Base-by-base conservation (phyloP, 148 eudicot species). In the Arbutus unedo region DNA sequence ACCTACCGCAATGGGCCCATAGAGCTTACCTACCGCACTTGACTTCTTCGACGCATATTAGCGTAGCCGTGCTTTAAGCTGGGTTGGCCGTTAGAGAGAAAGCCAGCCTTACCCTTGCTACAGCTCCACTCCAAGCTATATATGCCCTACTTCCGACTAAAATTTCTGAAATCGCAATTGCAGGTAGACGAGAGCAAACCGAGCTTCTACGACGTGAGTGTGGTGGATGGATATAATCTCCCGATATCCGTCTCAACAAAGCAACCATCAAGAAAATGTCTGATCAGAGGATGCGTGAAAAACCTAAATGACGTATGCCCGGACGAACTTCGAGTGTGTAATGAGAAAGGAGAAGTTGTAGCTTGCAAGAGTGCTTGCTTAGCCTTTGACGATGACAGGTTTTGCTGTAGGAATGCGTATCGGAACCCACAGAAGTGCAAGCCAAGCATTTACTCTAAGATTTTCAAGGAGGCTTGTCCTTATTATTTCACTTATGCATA, bases 351-450 rank as follows among this genome's bases (percentile, higher is more conserved):
- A 2, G 86, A 88, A 48, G 89, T 91, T 19, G 95, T 90, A 72
- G 97, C 91, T 21, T 93, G 97, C 85, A 92, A 91, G 18, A 93
- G 97, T 74, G 97, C 90, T 19, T 93, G 95, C 25, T 85, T 93
- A 88, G 97, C 92, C 4, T 93, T 88, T 38, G 23, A 91, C 70
- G 15, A n/a, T 2, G 95, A 92, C 81, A 85, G 79, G 76, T 93
- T 92, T 56, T 93, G 97, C 23, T 92, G 95, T 74, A 84, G 93
- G 87, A 91, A 91, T 76, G 91, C 83, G 82, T 93, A 81, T 82
- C 87, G 89, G 78, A 89, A 81, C 4, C 92, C 95, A 2, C 81
- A 85, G 2, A 93, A 90, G 85, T 93, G 97, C 83, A 85, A 54
- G 79, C 92, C 97, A 0, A 93, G 89, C 18, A 81, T 91, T 49